phyloP scores from a whole-genome alignment of 2,329 filamentous ascomycete species.

The Dactylellina leptospora region DNA sequence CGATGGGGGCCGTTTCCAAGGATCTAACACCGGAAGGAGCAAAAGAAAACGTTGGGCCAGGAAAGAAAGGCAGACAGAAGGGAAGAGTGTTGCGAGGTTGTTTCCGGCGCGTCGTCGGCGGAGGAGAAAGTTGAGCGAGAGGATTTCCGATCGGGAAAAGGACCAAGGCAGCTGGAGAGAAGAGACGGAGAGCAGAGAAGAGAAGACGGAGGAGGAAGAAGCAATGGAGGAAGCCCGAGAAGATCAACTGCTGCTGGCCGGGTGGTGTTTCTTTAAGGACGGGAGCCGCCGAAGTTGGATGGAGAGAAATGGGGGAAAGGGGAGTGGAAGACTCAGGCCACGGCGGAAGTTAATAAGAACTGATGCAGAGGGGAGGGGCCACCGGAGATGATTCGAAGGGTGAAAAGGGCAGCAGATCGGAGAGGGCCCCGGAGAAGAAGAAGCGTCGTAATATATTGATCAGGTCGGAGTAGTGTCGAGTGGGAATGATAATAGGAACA shows the following conservation, averaged over 20 bases:
- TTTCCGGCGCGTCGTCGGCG: slow-evolving; percentile 33
- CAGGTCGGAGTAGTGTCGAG: neutral
- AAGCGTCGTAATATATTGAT: slow-evolving; percentile 5
- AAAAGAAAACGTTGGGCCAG: too few relatives aligned
- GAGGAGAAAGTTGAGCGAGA: slow-evolving; percentile 11
- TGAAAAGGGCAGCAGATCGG: slow-evolving; percentile 28
- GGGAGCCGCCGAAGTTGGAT: slow-evolving; percentile 35
- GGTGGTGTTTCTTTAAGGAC: slow-evolving; percentile 14
- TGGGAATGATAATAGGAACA: neutral
- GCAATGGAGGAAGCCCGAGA: slow-evolving; percentile 7
- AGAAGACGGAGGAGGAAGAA: slow-evolving; percentile 4
- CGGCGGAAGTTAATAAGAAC: slow-evolving; percentile 2
- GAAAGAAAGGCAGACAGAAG: slow-evolving; percentile 4
- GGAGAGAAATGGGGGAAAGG: neutral
- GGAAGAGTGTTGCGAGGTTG: slow-evolving; percentile 30
- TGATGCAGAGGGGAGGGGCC: neutral
- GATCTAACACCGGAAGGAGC: too few relatives aligned
- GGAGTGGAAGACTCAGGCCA: neutral
- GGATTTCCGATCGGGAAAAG: slow-evolving; percentile 33
- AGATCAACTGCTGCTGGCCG: slow-evolving; percentile 4
- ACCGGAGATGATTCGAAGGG: neutral
- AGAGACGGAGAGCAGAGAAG: neutral
- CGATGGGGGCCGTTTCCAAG: slow-evolving; percentile 19
- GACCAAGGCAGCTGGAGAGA: neutral
- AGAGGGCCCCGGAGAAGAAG: slow-evolving; percentile 8